Evolutionary conservation across 2,329 filamentous ascomycete genomes (phyloP), one percentile per base, ranked within the genome.

Genomic region (Myriosclerotinia scirpicola): DNA sequence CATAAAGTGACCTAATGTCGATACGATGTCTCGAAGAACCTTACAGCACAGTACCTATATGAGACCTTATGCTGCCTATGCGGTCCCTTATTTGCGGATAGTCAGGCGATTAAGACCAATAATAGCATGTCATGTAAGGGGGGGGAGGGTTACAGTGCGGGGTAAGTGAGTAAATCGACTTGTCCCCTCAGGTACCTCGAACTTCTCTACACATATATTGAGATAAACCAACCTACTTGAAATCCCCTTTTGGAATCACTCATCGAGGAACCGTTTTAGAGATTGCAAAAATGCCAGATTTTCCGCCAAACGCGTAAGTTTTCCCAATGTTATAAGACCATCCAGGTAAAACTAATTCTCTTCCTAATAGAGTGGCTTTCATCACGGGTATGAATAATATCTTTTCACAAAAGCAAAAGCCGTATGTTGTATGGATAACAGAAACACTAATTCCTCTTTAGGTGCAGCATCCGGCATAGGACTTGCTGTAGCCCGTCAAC

Each of bases 381-480:
- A 59, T 71, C 20, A 72, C 71, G 26, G 71, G 69, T 72, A 67
- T 34, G 52, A 30, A 53, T 20, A 9, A 20, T 20, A 53, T 17
- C 26, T 4, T 20, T 9, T 20, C 15, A 34, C 15, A 7, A 53
- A 5, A 52, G 53, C 38, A 46, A 40, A 14, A 46, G n/a, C 30
- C 40, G 11, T 26, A n/a, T 46, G 26, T 12, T 17, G 14, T 2
- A 14, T 61, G 17, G 20, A 30, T 55, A 17, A n/a, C 17, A 15
- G 8, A 53, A 30, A 20, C 8, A 20, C 20, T 34, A 7, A 53
- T 15, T 17, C 7, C 4, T 53, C 52, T 38, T 50, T 48, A 74
- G 71, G 71, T 9, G 72, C 71, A 11, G 71, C 66, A 42, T 69
- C 70, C 15, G 72, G 70, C 36, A 73, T 73, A 17, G 71, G 71